Evolutionary conservation across 176 grass and related monocot genomes (phyloP), one percentile per base, ranked within the genome.

Genomic region (Thalia dealbata): DNA sequence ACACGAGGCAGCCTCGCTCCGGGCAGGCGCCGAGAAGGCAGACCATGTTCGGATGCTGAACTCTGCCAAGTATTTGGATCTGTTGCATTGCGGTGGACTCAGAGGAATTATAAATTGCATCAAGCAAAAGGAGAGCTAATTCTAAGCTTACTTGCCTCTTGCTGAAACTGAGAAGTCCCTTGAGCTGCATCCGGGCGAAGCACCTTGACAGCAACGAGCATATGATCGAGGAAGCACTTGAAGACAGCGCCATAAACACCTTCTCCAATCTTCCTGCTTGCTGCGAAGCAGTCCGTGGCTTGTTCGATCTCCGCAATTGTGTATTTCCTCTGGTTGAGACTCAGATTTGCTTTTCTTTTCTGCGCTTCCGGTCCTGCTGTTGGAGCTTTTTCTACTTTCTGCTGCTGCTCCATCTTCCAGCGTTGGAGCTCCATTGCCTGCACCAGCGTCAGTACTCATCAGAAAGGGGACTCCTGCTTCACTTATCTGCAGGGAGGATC

Each of bases 41-140:
- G 10, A 86, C 79, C 79, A 86, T 86, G 35, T 81, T 86, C 44
- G 84, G 84, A 69, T 86, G 84, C 69, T 79, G 71, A 1, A 86
- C 78, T 61, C 69, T 61, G 15, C 79, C 81, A 19, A 86, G 27
- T 65, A 86, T 86, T 52, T 86, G 78, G 15, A 86, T 74, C 83
- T 86, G 69, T 8, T 8, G 15, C 2, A 44, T 67, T 32, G 14
- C 30, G 11, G n/a, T 52, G 45, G 14, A 41, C 16, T 0, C 6
- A 41, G 42, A 42, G 4, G 7, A n/a, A n/a, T n/a, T n/a, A n/a
- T n/a, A n/a, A n/a, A n/a, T n/a, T n/a, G n/a, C n/a, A n/a, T n/a
- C n/a, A n/a, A n/a, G n/a, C n/a, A n/a, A n/a, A n/a, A n/a, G n/a
- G n/a, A n/a, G n/a, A n/a, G n/a, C n/a, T n/a, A n/a, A n/a, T n/a